These are phyloP conservation scores for Mycena albidolilacea DNA, from an alignment of 768 basidiomycete species.

Conservation along the genomic window DNA sequence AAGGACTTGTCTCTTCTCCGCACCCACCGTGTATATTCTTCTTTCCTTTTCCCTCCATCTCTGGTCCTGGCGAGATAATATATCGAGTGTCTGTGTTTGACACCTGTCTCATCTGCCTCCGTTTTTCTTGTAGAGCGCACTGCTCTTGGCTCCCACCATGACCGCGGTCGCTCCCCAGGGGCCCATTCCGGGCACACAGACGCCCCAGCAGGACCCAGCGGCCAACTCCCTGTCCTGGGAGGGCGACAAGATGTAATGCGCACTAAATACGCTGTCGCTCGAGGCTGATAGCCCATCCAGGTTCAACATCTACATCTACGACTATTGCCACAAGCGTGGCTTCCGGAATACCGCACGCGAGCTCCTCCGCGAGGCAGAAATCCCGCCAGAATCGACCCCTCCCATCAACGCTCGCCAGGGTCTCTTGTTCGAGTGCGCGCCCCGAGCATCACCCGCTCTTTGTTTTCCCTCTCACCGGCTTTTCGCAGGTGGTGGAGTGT, in stretches of 20 bases:
- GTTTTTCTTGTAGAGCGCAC: slow-evolving; percentile 34
- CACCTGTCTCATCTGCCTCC: slow-evolving; percentile 37
- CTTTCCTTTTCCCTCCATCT: slow-evolving; percentile 9
- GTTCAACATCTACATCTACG: slow-evolving; percentile 93
- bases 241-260: slow-evolving; percentile 82
- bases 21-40: neutral
- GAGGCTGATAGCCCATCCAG: slow-evolving; percentile 53
- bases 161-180: slow-evolving; percentile 36
- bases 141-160: slow-evolving; percentile 36
- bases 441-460: slow-evolving; percentile 22
- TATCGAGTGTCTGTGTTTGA: slow-evolving; percentile 14
- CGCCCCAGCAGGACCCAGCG: slow-evolving; percentile 37
- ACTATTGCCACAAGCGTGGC: slow-evolving; percentile 88
- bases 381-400: slow-evolving; percentile 72
- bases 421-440: slow-evolving; percentile 83
- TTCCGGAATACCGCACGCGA: slow-evolving; percentile 81
- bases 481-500: slow-evolving; percentile 87
- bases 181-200: slow-evolving; percentile 21
- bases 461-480: slow-evolving; percentile 31
- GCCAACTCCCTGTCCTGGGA: slow-evolving; percentile 73
- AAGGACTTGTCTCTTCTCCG: slow-evolving; percentile 12
- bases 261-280: slow-evolving; percentile 15
- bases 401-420: slow-evolving; percentile 90
- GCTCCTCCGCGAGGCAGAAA: slow-evolving; percentile 76
- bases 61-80: neutral